Evolutionary conservation across 495 filamentous ascomycete species (phyloP).

Genomic region (Astrocystis sublimbata): DNA sequence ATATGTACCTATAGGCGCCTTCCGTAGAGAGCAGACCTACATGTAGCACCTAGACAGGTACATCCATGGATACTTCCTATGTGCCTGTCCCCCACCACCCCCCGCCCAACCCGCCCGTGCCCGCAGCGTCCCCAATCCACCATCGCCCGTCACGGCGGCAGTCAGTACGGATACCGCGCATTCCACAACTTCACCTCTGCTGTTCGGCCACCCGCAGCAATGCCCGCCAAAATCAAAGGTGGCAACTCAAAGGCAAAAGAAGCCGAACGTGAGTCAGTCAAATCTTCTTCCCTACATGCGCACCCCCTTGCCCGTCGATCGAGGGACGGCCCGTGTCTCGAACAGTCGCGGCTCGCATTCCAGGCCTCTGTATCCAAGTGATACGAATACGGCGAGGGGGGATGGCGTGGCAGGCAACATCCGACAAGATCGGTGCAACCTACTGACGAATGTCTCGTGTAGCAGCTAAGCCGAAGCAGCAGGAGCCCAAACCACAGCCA

Average conservation of each 20-base stretch:
- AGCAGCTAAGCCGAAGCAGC: conserved; percentile 26
- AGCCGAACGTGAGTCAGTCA: conserved; percentile 25
- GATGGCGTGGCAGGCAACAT: background rate
- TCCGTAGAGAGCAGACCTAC: no score
- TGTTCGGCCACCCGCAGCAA: conserved; percentile 17
- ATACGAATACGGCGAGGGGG: background rate
- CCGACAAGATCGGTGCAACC: background rate
- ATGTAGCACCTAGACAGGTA: no score
- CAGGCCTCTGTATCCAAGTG: background rate
- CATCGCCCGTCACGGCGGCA: background rate
- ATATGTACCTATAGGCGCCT: no score
- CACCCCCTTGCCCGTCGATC: background rate
- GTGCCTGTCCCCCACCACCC: conserved; percentile 22
- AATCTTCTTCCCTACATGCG: background rate
- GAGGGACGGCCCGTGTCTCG: background rate
- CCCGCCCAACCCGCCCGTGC: background rate
- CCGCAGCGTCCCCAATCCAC: no score
- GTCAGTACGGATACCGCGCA: background rate
- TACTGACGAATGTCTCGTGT: conserved; percentile 3
- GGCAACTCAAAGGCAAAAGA: conserved; percentile 24
- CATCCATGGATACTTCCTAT: background rate
- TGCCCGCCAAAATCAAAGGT: conserved; percentile 36
- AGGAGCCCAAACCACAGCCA: conserved; percentile 18
- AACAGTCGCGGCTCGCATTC: background rate
- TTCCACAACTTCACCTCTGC: background rate